Evolutionary conservation across 2,329 filamentous ascomycete genomes (phyloP), one percentile per base, ranked within the genome.

Genomic region (Ceratocystis ficicola): DNA sequence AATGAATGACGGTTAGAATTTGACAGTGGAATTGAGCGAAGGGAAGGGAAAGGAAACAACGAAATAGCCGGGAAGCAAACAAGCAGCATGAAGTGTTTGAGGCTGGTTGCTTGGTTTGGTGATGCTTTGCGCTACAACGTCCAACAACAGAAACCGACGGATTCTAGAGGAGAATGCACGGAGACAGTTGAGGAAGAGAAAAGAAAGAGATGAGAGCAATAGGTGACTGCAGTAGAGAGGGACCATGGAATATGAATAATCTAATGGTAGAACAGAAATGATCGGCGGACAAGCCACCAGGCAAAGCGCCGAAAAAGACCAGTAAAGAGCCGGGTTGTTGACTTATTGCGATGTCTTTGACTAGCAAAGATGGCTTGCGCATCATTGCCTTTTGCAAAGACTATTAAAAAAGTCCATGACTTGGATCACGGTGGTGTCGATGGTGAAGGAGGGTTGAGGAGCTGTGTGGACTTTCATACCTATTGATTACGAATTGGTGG

Each of bases 271-370:
- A 59, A 59, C 55, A 59, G 55, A 17, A 36, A 59, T 59, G 55
- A 59, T 59, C 55, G 55, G 28, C 55, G 55, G 55, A 59, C 55
- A 59, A 59, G 55, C 55, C 55, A 59, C 55, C 55, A 59, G 17
- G 55, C 55, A 36, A 59, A 59, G 55, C 55, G 55, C 55, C 55
- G 55, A 59, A 36, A 32, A 59, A 36, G 55, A 36, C 55, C 55
- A 59, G 28, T 30, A 36, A 28, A 59, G 55, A 59, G 55, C 55
- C 55, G 55, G 55, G 28, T 59, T 59, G 5, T 59, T 59, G 55
- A 59, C 55, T 59, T 59, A 59, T 59, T 59, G 25, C 55, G 55
- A 59, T 59, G 55, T 59, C 55, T 59, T 59, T 28, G 30, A 32
- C 55, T 59, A 59, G 55, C 30, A 59, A 59, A 32, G 30, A 59